Percentiles rank a stretch among this genome's conserved stretches.
Conservation (phyloP, 129 eudicot genomes). For the Ambrosia trifida region DNA sequence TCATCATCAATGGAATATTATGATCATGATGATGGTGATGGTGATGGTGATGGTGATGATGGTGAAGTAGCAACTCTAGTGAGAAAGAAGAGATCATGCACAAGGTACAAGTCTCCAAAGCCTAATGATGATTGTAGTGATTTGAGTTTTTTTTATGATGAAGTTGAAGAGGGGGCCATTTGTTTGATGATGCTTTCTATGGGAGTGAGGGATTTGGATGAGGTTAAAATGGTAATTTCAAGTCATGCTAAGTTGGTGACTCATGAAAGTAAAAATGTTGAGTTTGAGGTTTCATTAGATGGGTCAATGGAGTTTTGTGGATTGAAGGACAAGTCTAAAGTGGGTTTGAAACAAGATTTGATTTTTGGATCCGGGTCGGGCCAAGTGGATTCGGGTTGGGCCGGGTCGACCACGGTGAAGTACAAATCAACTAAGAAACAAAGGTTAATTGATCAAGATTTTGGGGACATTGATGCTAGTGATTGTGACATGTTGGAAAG, state of each 20-base stretch:
- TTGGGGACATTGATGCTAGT: constrained; percentile 23
- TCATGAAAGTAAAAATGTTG: constrained; percentile 25
- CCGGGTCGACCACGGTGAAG: constrained; percentile 21
- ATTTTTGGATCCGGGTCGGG: constrained; percentile 21
- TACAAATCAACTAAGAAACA: constrained; percentile 28
- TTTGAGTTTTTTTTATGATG: constrained; percentile 37
- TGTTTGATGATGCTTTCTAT: constrained; percentile 75
- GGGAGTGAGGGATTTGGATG: constrained; percentile 49
- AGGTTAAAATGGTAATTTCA: constrained; percentile 24
- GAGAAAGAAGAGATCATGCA: constrained; percentile 59
- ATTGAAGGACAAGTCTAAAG: constrained; percentile 27
- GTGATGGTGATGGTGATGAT: constrained; percentile 28
- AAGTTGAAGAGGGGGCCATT: constrained; percentile 51
- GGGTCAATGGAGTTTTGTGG: constrained; percentile 27
- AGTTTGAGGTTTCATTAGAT: constrained; percentile 39
- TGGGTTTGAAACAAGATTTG: constrained; percentile 26
- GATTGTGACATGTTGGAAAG: constrained; percentile 34
- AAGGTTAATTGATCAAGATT: constrained; percentile 26
- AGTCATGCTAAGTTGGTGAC: constrained; percentile 32
- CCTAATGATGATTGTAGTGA: constrained; percentile 18
- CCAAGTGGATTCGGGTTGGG: constrained; percentile 14
- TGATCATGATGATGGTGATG: constrained; percentile 30
- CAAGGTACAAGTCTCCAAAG: constrained; percentile 53
- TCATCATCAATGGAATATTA: constrained; percentile 30
- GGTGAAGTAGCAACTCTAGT: constrained; percentile 39